Percentiles rank a stretch among this genome's conserved stretches.
phyloP scores from a whole-genome alignment of 1,139 yeast species.

The Nakaseomyces glabratus region DNA sequence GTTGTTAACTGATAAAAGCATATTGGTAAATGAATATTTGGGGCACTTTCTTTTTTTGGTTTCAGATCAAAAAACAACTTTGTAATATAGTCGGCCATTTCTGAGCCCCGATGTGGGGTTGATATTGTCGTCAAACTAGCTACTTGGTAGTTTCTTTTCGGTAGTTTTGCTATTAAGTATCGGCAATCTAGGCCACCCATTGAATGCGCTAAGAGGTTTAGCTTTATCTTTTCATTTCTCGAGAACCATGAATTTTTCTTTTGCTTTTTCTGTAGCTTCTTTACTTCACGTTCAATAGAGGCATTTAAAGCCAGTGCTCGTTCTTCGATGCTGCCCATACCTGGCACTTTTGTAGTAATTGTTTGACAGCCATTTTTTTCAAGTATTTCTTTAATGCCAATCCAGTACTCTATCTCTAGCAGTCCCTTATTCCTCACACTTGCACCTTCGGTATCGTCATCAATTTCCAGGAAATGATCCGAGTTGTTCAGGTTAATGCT shows the following conservation, averaged over 20 bases:
- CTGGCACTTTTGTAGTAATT: constrained; percentile 69
- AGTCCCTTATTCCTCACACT: constrained; percentile 28
- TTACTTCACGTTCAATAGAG: constrained; percentile 41
- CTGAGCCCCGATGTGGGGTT: constrained; percentile 84
- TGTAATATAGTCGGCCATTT: constrained; percentile 65
- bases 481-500: constrained; percentile 16
- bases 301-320: constrained; percentile 54
- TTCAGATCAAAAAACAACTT: constrained; percentile 28
- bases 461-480: constrained; percentile 21
- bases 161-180: constrained; percentile 53
- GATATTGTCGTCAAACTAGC: constrained; percentile 73
- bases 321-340: constrained; percentile 66
- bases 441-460: constrained; percentile 15
- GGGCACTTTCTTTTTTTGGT: constrained; percentile 10
- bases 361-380: constrained; percentile 57
- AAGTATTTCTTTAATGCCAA: constrained; percentile 60
- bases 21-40: constrained; percentile 34
- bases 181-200: constrained; percentile 92
- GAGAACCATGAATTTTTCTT: constrained; percentile 13
- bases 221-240: constrained; percentile 33
- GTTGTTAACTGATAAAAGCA: constrained; percentile 58
- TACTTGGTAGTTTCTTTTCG: constrained; percentile 42
- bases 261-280: constrained; percentile 28
- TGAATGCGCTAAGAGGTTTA: constrained; percentile 81
- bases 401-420: constrained; percentile 63